These are phyloP conservation scores for Biscogniauxia marginata DNA, from an alignment of 2,329 filamentous ascomycete genomes.

Conservation along the genomic window DNA sequence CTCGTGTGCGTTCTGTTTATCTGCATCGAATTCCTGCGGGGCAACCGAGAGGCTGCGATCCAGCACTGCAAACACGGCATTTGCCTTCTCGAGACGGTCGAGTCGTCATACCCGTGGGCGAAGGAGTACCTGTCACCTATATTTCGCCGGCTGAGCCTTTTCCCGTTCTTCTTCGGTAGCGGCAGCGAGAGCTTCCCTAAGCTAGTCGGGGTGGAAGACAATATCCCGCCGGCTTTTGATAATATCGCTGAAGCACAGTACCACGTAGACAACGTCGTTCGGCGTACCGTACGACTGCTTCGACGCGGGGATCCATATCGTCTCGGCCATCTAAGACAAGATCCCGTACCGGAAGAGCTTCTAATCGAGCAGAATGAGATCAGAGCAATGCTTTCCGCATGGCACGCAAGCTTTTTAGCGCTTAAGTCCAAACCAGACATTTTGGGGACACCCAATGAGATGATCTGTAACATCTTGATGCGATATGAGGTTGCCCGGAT, in stretches of 20 bases:
- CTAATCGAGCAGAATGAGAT: slow-evolving; percentile 24
- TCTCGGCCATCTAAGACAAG: slow-evolving; percentile 12
- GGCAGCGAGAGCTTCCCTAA: slow-evolving; percentile 22
- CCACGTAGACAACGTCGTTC: slow-evolving; percentile 30
- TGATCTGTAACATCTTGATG: slow-evolving; percentile 26
- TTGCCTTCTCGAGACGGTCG: slow-evolving; percentile 33
- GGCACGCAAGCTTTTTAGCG: slow-evolving; percentile 28
- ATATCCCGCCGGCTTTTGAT: slow-evolving; percentile 20
- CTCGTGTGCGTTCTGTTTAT: slow-evolving; percentile 43
- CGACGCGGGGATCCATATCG: slow-evolving; percentile 30
- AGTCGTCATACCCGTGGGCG: slow-evolving; percentile 28
- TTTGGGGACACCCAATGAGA: not conserved
- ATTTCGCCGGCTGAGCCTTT: slow-evolving; percentile 39
- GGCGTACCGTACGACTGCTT: slow-evolving; percentile 31
- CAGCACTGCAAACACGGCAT: slow-evolving; percentile 40
- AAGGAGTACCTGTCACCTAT: slow-evolving; percentile 35
- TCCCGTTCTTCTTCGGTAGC: slow-evolving; percentile 40
- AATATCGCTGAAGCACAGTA: slow-evolving; percentile 30
- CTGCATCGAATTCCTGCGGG: slow-evolving; percentile 43
- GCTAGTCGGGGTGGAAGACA: slow-evolving; percentile 23
- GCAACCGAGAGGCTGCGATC: slow-evolving; percentile 35
- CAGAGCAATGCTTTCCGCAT: slow-evolving; percentile 25
- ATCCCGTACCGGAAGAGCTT: slow-evolving; percentile 15
- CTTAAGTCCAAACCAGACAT: not conserved
- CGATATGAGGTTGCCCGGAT: slow-evolving; percentile 33